Evolutionary conservation across 176 grass and related monocot genomes (phyloP).

Genomic region (Triticum monococcum): DNA sequence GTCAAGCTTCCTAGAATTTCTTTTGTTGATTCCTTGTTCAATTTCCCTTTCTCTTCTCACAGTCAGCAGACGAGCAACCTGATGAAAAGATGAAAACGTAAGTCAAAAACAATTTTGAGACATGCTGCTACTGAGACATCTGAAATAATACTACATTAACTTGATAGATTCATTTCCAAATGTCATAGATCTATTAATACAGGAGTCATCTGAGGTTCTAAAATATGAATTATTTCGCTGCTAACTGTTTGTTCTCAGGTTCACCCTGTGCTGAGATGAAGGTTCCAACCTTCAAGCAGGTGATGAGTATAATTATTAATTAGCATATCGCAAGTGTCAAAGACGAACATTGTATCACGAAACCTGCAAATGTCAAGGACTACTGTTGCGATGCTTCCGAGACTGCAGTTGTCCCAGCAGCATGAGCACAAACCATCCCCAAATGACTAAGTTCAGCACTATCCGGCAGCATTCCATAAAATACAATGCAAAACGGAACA

Average conservation of each 20-base stretch:
- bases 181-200: background rate
- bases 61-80: conserved; percentile 94
- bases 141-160: background rate
- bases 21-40: conserved; percentile 93
- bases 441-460: background rate
- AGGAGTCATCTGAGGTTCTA: background rate
- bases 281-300: background rate
- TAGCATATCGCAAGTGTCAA: background rate
- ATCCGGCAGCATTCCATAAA: background rate
- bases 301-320: conserved; percentile 14
- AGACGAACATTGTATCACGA: background rate
- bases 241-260: background rate
- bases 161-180: conserved; percentile 10
- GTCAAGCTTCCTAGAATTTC: conserved; percentile 90
- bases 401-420: background rate
- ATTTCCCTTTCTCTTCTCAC: conserved; percentile 95
- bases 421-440: background rate
- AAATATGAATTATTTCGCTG: background rate
- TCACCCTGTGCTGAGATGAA: background rate
- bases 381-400: background rate
- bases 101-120: conserved; percentile 24
- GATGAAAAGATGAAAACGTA: conserved; percentile 23
- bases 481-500: background rate
- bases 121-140: background rate
- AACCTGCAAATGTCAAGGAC: background rate